Percentiles rank a stretch among this genome's conserved stretches.
Conservation (phyloP, 2,329 filamentous ascomycete genomes). For the Xylaria digitata region DNA sequence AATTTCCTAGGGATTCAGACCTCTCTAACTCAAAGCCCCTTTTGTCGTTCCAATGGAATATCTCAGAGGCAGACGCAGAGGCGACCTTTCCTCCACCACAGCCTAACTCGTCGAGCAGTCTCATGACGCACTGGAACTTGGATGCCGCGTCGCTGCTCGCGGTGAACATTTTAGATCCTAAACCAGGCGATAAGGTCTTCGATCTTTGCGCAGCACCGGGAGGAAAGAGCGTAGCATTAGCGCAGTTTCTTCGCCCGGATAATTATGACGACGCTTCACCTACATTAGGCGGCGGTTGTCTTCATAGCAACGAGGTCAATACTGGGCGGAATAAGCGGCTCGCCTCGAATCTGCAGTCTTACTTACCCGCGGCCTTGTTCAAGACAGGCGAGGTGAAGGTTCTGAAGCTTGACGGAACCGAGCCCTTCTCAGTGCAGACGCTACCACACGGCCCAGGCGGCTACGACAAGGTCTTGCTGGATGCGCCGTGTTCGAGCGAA, state of each 20-base stretch:
- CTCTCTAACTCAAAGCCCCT: slow-evolving; percentile 11
- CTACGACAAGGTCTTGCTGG: slow-evolving; percentile 56
- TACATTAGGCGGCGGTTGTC: slow-evolving; percentile 45
- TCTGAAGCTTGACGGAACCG: slow-evolving; percentile 45
- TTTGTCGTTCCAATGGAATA: slow-evolving; percentile 39
- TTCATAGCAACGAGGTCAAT: slow-evolving; percentile 55
- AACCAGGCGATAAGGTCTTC: slow-evolving; percentile 52
- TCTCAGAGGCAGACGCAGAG: slow-evolving; percentile 30
- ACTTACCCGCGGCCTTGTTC: slow-evolving; percentile 44
- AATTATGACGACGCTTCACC: slow-evolving; percentile 32
- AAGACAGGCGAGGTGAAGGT: slow-evolving; percentile 41
- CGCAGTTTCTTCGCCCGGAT: slow-evolving; percentile 44
- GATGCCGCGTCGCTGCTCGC: slow-evolving; percentile 48
- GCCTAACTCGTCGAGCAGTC: slow-evolving; percentile 32
- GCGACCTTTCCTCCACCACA: slow-evolving; percentile 45
- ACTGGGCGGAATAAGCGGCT: slow-evolving; percentile 49
- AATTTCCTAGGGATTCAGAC: slow-evolving; percentile 29
- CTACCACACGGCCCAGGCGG: slow-evolving; percentile 48
- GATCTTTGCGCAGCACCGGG: slow-evolving; percentile 54
- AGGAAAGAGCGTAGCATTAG: slow-evolving; percentile 38
- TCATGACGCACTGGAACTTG: slow-evolving; percentile 49
- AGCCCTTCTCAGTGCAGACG: slow-evolving; percentile 43
- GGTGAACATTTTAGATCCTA: slow-evolving; percentile 49
- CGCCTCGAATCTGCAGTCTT: slow-evolving; percentile 43
- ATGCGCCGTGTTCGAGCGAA: slow-evolving; percentile 56